phyloP scores from a whole-genome alignment of 306 rosid genomes.

The Cercis canadensis region DNA sequence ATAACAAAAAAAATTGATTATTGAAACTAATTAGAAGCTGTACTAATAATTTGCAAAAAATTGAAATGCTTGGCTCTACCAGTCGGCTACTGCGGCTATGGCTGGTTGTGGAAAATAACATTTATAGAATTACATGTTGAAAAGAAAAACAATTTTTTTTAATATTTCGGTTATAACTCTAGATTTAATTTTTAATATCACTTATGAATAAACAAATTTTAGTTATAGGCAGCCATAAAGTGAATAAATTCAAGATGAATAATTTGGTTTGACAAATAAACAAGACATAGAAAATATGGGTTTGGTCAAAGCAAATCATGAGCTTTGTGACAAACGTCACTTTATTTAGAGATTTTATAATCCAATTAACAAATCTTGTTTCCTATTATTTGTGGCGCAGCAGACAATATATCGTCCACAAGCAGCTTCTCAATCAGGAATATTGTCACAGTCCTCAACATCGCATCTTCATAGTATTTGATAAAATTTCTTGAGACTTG shows the following conservation, averaged over 20 bases:
- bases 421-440: constrained; percentile 19
- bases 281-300: too few relatives aligned
- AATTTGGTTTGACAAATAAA: too few relatives aligned
- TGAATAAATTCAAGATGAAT: too few relatives aligned
- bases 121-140: not conserved
- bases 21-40: too few relatives aligned
- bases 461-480: constrained; percentile 37
- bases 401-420: constrained; percentile 17
- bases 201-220: too few relatives aligned
- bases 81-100: not conserved
- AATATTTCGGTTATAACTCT: too few relatives aligned
- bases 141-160: too few relatives aligned
- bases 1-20: too few relatives aligned
- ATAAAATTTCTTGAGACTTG: not conserved
- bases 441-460: constrained; percentile 36
- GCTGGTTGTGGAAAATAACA: not conserved
- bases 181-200: too few relatives aligned
- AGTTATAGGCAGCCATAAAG: too few relatives aligned
- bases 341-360: constrained; percentile 32
- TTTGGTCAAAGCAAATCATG: constrained; percentile 29
- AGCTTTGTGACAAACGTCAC: constrained; percentile 33
- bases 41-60: too few relatives aligned
- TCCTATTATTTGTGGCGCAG: not conserved
- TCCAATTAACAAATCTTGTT: constrained; percentile 7
- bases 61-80: not conserved